Evolutionary conservation across 306 rosid species (phyloP), one percentile per base, ranked within the genome.

Genomic region (Styphnolobium japonicum): DNA sequence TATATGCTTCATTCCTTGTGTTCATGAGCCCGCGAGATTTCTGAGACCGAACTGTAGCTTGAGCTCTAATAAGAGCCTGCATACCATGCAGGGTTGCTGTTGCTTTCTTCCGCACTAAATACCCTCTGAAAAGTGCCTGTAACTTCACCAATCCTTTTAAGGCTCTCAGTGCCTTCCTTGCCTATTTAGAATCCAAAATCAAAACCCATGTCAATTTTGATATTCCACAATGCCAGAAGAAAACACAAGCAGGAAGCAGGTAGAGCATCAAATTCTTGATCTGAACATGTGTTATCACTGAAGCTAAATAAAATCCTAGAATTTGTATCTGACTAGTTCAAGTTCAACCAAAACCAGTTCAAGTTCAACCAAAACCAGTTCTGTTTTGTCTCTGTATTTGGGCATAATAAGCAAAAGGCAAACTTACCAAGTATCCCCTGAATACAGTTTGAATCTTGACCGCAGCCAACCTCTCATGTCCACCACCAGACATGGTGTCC

Each of bases 11-110:
- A 29, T 82, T 79, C 70, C 9, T 71, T 67, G 55, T 60, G 85
- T 4, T 70, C 22, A 49, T 14, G 68, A 82, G 21, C 8, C 70
- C 73, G 3, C 92, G 87, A 83, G 85, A 73, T 84, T 89, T 89
- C 6, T 90, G 97, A 60, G 92, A 87, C 6, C 97, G 90, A 76
- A 95, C 94, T 10, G 93, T 91, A 61, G 96, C 93, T 82, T 95
- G 99, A 52, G 97, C 99, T 91, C 99, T 88, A 39, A 96, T 80
- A 1, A 96, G 84, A 69, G 99, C 99, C 67, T 91, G 96, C 99
- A 96, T 96, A 77, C 99, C 37, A 34, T 80, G 88, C 42, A 96
- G 87, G 16, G 99, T 96, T 45, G 96, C 98, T 4, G 97, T 73
- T 29, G 98, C 97, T 37, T 93, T 97, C 80, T 91, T 93, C 43